Conservation (phyloP, 2,329 filamentous ascomycete genomes). For the Alternaria viburni region DNA sequence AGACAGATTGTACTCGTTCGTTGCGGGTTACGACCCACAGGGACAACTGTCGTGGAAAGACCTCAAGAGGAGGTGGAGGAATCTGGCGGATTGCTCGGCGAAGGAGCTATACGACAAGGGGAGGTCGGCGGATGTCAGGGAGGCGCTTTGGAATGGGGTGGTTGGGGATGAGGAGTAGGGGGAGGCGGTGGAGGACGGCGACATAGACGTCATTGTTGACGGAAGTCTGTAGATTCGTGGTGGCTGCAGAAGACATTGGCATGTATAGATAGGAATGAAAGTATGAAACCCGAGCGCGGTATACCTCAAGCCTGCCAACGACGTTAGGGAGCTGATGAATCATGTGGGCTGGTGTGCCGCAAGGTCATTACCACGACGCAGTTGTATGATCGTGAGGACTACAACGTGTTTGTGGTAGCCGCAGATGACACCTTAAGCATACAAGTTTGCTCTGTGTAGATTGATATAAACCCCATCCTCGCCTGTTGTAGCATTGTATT, state of each 20-base stretch:
- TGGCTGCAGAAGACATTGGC: background rate
- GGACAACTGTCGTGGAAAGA: background rate
- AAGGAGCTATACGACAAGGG: background rate
- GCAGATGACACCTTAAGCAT: background rate
- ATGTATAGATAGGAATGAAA: background rate
- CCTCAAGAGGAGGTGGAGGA: background rate
- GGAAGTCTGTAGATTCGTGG: background rate
- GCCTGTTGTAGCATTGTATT: too few relatives aligned
- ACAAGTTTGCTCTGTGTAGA: background rate
- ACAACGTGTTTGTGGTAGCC: background rate
- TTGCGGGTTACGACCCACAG: background rate
- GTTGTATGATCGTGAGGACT: background rate
- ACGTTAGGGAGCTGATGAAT: background rate
- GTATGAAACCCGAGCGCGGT: background rate
- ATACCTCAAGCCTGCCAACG: background rate
- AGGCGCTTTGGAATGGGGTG: background rate
- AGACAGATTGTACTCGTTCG: background rate
- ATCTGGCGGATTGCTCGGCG: background rate
- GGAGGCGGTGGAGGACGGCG: background rate
- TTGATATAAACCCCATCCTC: too few relatives aligned
- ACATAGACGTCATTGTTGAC: background rate
- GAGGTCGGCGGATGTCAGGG: background rate
- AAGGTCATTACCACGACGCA: background rate
- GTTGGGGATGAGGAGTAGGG: background rate
- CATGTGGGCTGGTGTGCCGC: background rate